Base-by-base conservation (phyloP, 768 basidiomycete species). In the Grammothele lineata region DNA sequence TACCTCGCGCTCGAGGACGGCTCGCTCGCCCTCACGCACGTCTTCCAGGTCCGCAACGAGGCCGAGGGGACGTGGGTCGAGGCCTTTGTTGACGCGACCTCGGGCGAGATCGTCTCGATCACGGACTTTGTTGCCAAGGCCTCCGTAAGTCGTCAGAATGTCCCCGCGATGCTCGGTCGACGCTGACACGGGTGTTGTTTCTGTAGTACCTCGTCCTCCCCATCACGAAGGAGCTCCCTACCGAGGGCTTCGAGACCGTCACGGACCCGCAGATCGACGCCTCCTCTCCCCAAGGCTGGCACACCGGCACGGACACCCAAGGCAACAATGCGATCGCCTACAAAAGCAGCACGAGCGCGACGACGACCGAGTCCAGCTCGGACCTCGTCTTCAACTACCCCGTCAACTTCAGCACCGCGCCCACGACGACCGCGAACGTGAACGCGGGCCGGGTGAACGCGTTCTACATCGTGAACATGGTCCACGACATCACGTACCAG, bases 401-500 rank as follows among this genome's bases (percentile, higher is more conserved):
- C 1, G 66, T 68, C 40, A 53, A 67, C 57, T 52, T 66, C 26
- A 62, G 47, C 12, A 64, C 62, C 10, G 62, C 62, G 3, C 80
- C 70, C 55, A 71, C 53, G 22, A 74, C 62, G 36, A 65, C 57
- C 38, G 70, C 44, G 41, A 82, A 83, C 61, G 43, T 76, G 42
- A 68, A 78, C 43, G 75, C 81, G 22, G 79, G 80, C 3, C 67
- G 73, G 25, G 74, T 75, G 2, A 77, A 77, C 51, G 71, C 70
- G 2, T 85, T 83, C 63, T 85, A 81, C 62, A 65, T 81, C 25
- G 70, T 71, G 57, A 86, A 85, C 65, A 73, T 69, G 46, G 69
- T 80, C 42, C 81, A 84, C 60, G 81, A 84, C 57, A 48, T 66
- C 37, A 47, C 59, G 18, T 72, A 77, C 60, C 59, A 68, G 37